These are phyloP conservation scores for Reticulascus tulasneorum DNA, from an alignment of 2,329 filamentous ascomycete species.

Conservation along the genomic window DNA sequence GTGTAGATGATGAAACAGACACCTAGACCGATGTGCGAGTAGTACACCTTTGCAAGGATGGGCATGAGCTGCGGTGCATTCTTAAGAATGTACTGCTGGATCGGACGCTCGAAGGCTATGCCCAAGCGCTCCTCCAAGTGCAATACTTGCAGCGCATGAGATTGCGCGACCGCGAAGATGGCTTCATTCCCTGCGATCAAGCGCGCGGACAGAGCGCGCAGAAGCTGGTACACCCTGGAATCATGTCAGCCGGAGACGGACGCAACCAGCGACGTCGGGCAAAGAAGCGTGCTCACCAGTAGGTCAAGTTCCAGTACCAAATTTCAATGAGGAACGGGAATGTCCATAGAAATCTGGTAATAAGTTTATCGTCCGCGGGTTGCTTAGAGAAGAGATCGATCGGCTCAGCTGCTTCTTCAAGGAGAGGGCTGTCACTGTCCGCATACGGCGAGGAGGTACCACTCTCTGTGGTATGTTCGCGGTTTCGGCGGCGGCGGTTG, in stretches of 20 bases:
- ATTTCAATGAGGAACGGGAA: conserved; percentile 30
- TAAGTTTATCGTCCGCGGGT: conserved; percentile 7
- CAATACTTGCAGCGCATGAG: conserved; percentile 37
- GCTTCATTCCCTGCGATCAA: conserved; percentile 32
- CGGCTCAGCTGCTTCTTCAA: conserved; percentile 5
- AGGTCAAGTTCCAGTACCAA: conserved; percentile 33
- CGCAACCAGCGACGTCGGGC: too few relatives aligned
- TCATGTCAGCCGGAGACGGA: not conserved
- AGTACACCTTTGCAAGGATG: conserved; percentile 37
- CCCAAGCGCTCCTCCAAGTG: conserved; percentile 30
- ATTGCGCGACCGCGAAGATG: conserved; percentile 31
- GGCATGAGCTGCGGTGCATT: conserved; percentile 30
- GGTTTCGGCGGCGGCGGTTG: conserved; percentile 12
- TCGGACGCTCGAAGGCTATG: conserved; percentile 33
- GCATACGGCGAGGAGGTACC: conserved; percentile 1
- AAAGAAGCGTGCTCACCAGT: conserved; percentile 24
- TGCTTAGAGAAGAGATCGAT: conserved; percentile 19
- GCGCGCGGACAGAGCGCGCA: conserved; percentile 37
- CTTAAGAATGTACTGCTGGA: conserved; percentile 36
- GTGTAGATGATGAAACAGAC: conserved; percentile 43
- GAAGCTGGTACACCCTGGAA: conserved; percentile 36
- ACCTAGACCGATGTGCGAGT: conserved; percentile 41
- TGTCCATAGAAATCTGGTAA: conserved; percentile 22
- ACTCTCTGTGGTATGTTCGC: conserved; percentile 6
- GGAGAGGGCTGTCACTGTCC: conserved; percentile 3